Percentiles rank a stretch among this genome's conserved stretches.
phyloP scores from a whole-genome alignment of 202 grass and related monocot genomes.

The Schoenoplectus triqueter region DNA sequence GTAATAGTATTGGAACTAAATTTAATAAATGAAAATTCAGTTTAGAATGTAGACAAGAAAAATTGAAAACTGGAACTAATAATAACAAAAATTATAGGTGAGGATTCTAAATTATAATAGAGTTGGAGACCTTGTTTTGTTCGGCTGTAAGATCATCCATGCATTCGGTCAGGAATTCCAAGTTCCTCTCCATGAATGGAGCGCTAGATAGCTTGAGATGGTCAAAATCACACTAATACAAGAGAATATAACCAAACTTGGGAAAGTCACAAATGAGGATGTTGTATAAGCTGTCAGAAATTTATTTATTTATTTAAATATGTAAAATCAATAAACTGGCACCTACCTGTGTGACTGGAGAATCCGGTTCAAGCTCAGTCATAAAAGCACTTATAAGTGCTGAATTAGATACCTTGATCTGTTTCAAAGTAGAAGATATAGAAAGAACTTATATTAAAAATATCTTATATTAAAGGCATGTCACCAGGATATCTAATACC shows the following conservation, averaged over 20 bases:
- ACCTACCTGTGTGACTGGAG: constrained; percentile 79
- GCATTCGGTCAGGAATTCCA: constrained; percentile 98
- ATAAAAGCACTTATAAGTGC: constrained; percentile 98
- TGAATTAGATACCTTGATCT: constrained; percentile 99
- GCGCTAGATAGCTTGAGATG: constrained; percentile 91
- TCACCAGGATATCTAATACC: background rate
- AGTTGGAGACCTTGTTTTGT: constrained; percentile 78
- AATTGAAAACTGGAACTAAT: background rate
- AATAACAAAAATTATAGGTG: background rate
- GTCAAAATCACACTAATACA: constrained; percentile 83
- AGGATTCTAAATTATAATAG: background rate
- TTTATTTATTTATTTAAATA: background rate
- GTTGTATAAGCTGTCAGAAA: constrained; percentile 17
- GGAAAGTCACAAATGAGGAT: background rate
- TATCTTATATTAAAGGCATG: background rate
- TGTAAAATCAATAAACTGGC: background rate
- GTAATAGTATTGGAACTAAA: constrained; percentile 99
- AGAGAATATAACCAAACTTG: constrained; percentile 18
- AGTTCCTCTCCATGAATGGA: constrained; percentile 96
- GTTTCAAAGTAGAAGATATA: constrained; percentile 33
- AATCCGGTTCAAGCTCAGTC: constrained; percentile 93
- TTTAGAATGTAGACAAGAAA: constrained; percentile 8
- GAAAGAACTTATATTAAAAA: background rate
- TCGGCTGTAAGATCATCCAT: constrained; percentile 97
- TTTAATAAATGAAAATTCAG: constrained; percentile 4